Conservation (phyloP, 1,284 basidiomycete genomes). For the Mycena sp. region DNA sequence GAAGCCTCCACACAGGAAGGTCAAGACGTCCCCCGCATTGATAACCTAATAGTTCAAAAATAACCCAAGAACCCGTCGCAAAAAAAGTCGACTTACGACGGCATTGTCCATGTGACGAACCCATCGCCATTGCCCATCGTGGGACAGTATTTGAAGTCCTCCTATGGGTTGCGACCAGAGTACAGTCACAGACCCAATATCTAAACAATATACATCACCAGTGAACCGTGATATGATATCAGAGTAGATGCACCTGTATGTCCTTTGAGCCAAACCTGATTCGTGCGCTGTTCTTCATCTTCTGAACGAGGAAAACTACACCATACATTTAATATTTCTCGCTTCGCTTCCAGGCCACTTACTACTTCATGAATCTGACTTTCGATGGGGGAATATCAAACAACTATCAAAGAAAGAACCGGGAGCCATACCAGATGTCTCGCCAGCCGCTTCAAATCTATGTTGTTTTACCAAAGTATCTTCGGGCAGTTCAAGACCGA, state of each 20-base stretch:
- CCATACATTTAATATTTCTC: not conserved
- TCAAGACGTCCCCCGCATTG: constrained; percentile 58
- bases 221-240: not conserved
- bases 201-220: constrained; percentile 44
- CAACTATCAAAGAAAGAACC: constrained; percentile 55
- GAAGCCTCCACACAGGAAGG: constrained; percentile 59
- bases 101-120: constrained; percentile 64
- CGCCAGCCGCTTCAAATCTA: constrained; percentile 51
- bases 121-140: constrained; percentile 59
- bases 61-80: not conserved
- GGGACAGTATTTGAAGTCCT: constrained; percentile 58
- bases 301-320: constrained; percentile 49
- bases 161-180: constrained; percentile 65
- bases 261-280: constrained; percentile 68
- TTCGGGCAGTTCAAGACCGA: constrained; percentile 68
- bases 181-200: constrained; percentile 64
- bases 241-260: constrained; percentile 57
- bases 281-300: constrained; percentile 64
- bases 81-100: constrained; percentile 47
- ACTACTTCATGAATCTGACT: constrained; percentile 72
- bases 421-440: too few relatives aligned
- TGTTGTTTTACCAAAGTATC: constrained; percentile 64
- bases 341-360: constrained; percentile 10
- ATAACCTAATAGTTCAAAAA: constrained; percentile 35
- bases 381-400: too few relatives aligned